Evolutionary conservation across 768 basidiomycete species (phyloP).

Genomic region (Russula sp.): DNA sequence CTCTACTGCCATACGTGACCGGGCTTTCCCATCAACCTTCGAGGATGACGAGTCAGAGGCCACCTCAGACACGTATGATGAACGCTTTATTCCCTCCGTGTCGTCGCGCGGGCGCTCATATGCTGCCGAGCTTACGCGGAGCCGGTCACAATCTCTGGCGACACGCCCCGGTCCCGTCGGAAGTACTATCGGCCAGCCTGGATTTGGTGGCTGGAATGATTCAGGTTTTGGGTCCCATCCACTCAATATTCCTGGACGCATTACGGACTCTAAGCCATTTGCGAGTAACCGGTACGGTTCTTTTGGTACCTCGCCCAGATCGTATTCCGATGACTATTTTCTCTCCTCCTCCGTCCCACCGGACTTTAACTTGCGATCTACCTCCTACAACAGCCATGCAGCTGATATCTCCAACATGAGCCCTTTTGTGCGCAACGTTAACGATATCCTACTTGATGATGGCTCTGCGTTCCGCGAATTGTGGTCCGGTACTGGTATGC

Average conservation of each 20-base stretch:
- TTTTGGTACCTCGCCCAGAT: constrained; percentile 48
- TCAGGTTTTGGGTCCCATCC: constrained; percentile 46
- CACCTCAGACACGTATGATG: constrained; percentile 43
- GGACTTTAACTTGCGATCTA: constrained; percentile 27
- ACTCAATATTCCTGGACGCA: constrained; percentile 49
- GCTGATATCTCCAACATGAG: constrained; percentile 70
- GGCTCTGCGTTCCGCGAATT: constrained; percentile 64
- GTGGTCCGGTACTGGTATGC: constrained; percentile 64
- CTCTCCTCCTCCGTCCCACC: constrained; percentile 40
- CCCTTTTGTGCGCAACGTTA: constrained; percentile 80
- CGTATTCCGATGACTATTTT: constrained; percentile 45
- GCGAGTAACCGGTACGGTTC: constrained; percentile 56
- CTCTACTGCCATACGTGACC: constrained; percentile 57
- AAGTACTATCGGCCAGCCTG: constrained; percentile 35
- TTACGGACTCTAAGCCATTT: constrained; percentile 58
- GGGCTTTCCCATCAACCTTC: constrained; percentile 64
- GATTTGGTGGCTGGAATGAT: constrained; percentile 52
- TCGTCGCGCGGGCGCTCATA: constrained; percentile 49
- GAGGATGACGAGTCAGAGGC: constrained; percentile 75
- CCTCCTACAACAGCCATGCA: constrained; percentile 32
- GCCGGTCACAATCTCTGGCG: constrained; percentile 71
- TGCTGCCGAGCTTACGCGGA: constrained; percentile 56
- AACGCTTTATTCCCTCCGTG: constrained; percentile 41
- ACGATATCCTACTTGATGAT: constrained; percentile 69
- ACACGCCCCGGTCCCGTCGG: constrained; percentile 47